Evolutionary conservation across 495 filamentous ascomycete genomes (phyloP).

Genomic region (Mytilinidion resinicola): DNA sequence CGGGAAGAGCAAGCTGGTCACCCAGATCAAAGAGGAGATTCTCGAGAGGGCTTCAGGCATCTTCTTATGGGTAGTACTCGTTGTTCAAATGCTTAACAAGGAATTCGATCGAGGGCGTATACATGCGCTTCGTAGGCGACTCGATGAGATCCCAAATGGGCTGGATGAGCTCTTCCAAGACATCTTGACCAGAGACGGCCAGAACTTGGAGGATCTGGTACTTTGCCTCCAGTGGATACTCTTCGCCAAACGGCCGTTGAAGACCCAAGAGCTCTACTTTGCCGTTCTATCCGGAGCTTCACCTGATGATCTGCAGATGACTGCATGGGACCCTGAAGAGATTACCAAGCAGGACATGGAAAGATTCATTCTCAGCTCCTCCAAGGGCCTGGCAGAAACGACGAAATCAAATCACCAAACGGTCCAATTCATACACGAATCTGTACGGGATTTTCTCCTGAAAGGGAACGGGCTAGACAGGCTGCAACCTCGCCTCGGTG

Average conservation of each 20-base stretch:
- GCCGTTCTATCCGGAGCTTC: conserved; percentile 14
- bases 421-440: conserved; percentile 27
- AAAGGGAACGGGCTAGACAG: conserved; percentile 8
- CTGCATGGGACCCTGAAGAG: conserved; percentile 6
- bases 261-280: conserved; percentile 12
- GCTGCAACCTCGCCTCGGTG: conserved; percentile 6
- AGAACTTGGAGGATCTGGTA: conserved; percentile 1
- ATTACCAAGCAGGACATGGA: conserved; percentile 6
- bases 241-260: conserved; percentile 13
- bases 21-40: conserved; percentile 12
- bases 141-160: conserved; percentile 16
- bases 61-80: conserved; percentile 25
- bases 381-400: conserved; percentile 11
- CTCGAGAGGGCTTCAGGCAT: conserved; percentile 17
- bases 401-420: conserved; percentile 3
- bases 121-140: conserved; percentile 1
- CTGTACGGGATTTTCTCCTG: conserved; percentile 21
- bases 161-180: conserved; percentile 16
- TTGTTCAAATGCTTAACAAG: conserved; percentile 20
- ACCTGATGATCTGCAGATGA: background rate
- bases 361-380: conserved; percentile 10
- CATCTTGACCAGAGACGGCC: conserved; percentile 8
- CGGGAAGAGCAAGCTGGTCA: conserved; percentile 4
- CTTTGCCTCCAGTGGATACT: conserved; percentile 17
- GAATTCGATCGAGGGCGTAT: conserved; percentile 12